These are phyloP conservation scores for Gaertneriomyces sp. DNA, from an alignment of 192 early-diverging fungal genomes.

Conservation along the genomic window DNA sequence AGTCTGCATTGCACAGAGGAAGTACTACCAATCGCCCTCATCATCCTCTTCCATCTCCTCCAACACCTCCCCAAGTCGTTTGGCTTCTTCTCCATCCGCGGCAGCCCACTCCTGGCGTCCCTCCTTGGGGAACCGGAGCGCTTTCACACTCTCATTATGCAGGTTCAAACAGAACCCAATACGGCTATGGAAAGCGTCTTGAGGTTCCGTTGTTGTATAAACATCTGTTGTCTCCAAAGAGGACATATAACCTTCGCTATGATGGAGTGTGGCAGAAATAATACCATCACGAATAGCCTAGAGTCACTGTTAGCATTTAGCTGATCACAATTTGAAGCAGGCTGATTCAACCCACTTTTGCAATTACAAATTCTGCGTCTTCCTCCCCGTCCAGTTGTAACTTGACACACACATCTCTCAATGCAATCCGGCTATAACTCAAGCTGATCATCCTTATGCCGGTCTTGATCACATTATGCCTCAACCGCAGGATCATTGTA, in stretches of 20 bases:
- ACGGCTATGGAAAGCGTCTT: conserved; percentile 89
- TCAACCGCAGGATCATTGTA: conserved; percentile 88
- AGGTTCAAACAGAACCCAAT: conserved; percentile 93
- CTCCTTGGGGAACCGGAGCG: too few species aligned
- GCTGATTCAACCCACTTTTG: conserved; percentile 53
- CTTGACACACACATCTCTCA: conserved; percentile 95
- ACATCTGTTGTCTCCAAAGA: conserved; percentile 87
- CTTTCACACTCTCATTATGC: conserved; percentile 95
- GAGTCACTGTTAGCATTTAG: neutral
- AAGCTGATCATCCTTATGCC: conserved; percentile 95
- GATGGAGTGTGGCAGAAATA: conserved; percentile 95
- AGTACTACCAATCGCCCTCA: too few species aligned
- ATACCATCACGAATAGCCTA: conserved; percentile 95
- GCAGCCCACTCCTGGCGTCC: too few species aligned
- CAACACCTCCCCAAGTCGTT: too few species aligned
- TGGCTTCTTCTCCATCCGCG: too few species aligned
- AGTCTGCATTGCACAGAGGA: too few species aligned
- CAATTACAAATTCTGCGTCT: conserved; percentile 98
- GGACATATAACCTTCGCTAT: conserved; percentile 89
- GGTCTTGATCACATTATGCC: conserved; percentile 99
- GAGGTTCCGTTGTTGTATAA: conserved; percentile 96
- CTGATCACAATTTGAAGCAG: neutral
- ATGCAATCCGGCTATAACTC: conserved; percentile 93
- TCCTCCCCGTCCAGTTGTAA: conserved; percentile 97
- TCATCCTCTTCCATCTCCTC: too few species aligned